Evolutionary conservation across 495 filamentous ascomycete species (phyloP).

Genomic region (Aspergillus egyptiacus): DNA sequence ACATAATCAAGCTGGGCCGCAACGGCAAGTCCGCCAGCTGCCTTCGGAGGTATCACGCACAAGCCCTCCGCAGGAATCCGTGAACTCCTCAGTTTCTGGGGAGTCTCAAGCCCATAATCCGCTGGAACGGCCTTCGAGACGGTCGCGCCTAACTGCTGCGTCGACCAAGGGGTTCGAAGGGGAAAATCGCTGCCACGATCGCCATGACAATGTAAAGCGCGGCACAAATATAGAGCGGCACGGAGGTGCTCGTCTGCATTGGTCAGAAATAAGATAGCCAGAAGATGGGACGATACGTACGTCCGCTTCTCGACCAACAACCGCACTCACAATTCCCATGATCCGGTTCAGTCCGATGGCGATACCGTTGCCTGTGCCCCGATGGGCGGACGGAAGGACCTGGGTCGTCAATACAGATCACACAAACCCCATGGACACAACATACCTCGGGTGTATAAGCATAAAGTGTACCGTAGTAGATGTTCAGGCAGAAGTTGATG

Average conservation of each 20-base stretch:
- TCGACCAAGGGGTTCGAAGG: constrained; percentile 65
- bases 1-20: no score
- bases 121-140: no score
- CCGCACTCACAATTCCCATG: constrained; percentile 65
- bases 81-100: no score
- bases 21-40: no score
- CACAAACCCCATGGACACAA: neutral
- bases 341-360: constrained; percentile 62
- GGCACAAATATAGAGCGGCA: constrained; percentile 65
- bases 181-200: constrained; percentile 50
- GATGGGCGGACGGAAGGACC: constrained; percentile 10
- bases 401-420: neutral
- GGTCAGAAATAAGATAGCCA: neutral
- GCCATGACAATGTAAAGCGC: constrained; percentile 63
- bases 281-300: constrained; percentile 13
- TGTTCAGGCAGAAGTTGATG: constrained; percentile 61
- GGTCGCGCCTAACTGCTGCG: constrained; percentile 59
- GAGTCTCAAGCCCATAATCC: no score
- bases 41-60: no score
- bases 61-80: no score
- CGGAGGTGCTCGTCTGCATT: constrained; percentile 45
- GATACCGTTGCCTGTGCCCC: constrained; percentile 26
- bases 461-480: constrained; percentile 69
- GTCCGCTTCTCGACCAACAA: constrained; percentile 56
- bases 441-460: constrained; percentile 49